A percentile compares a stretch with the other conserved stretches of the same genome.
phyloP scores from a whole-genome alignment of 164 flowering plant genomes.

The Vitis rotundifolia region DNA sequence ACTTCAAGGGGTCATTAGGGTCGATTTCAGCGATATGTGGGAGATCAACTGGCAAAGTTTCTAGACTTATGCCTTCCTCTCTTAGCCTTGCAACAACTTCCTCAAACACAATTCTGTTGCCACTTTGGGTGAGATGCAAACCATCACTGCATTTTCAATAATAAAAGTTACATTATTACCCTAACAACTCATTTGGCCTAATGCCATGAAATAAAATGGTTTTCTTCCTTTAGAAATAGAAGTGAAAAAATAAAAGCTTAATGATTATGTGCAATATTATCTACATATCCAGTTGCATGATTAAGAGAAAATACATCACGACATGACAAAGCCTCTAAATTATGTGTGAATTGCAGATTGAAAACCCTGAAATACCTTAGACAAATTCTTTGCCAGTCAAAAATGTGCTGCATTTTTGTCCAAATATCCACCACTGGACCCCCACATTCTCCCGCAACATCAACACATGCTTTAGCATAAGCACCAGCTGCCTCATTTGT shows the following conservation, averaged over 20 bases:
- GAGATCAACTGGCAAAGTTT: conserved; percentile 56
- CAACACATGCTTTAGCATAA: conserved; percentile 63
- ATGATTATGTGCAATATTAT: background rate
- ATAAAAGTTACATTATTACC: background rate
- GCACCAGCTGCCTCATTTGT: conserved; percentile 73
- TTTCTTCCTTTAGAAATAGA: background rate
- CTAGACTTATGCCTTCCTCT: conserved; percentile 43
- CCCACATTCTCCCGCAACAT: conserved; percentile 57
- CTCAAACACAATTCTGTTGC: conserved; percentile 65
- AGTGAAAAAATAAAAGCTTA: background rate
- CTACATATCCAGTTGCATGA: background rate
- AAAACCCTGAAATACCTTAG: conserved; percentile 40
- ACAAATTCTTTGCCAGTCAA: conserved; percentile 57
- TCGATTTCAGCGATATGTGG: conserved; percentile 61
- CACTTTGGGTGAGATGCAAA: conserved; percentile 58
- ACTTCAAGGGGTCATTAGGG: conserved; percentile 61
- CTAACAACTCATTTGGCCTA: too few species aligned
- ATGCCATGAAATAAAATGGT: too few species aligned
- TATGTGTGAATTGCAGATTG: too few species aligned
- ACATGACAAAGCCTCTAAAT: background rate
- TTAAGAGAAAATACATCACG: background rate
- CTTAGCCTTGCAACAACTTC: conserved; percentile 53
- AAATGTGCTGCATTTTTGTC: conserved; percentile 68
- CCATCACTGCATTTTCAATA: conserved; percentile 62
- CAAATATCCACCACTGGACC: conserved; percentile 62